Conservation (phyloP, 2,329 filamentous ascomycete species). For the Ophiocordyceps camponoti-floridani region DNA sequence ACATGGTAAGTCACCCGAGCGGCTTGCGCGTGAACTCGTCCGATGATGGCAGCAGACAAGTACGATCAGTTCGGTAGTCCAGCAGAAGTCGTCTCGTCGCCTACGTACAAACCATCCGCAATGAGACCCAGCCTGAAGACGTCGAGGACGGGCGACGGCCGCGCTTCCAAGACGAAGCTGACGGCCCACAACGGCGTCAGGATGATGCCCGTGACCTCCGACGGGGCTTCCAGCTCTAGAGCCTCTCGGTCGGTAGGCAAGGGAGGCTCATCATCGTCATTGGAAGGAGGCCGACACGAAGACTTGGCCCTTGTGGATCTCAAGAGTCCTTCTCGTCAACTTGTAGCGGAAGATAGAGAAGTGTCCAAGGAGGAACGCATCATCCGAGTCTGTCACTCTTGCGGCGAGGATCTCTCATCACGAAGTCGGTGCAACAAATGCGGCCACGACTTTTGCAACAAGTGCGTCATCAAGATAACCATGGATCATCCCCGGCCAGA, state of each 20-base stretch:
- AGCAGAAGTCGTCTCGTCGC: slow-evolving; percentile 1
- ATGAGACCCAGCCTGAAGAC: slow-evolving; percentile 1
- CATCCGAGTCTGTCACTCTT: slow-evolving; percentile 29
- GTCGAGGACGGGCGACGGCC: slow-evolving; percentile 1
- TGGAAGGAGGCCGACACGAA: slow-evolving; percentile 18
- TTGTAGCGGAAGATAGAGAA: background rate
- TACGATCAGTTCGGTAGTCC: slow-evolving; percentile 1
- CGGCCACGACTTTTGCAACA: slow-evolving; percentile 30
- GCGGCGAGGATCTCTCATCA: slow-evolving; percentile 20
- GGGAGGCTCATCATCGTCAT: slow-evolving; percentile 10
- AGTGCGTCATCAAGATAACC: slow-evolving; percentile 21
- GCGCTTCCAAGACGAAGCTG: background rate
- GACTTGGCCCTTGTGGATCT: slow-evolving; percentile 28
- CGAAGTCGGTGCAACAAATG: slow-evolving; percentile 26
- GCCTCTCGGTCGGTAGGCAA: background rate
- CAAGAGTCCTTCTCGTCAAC: slow-evolving; percentile 17
- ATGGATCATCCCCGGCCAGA: background rate
- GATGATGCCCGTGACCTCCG: background rate
- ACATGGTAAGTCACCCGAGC: background rate
- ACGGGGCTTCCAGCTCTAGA: background rate
- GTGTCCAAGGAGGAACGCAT: slow-evolving; percentile 6
- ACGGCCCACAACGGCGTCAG: background rate
- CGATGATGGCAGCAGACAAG: background rate
- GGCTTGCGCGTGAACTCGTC: background rate
- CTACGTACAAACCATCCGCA: background rate